Evolutionary conservation across 495 filamentous ascomycete species (phyloP), one percentile per base, ranked within the genome.

Genomic region (Neurospora discreta): DNA sequence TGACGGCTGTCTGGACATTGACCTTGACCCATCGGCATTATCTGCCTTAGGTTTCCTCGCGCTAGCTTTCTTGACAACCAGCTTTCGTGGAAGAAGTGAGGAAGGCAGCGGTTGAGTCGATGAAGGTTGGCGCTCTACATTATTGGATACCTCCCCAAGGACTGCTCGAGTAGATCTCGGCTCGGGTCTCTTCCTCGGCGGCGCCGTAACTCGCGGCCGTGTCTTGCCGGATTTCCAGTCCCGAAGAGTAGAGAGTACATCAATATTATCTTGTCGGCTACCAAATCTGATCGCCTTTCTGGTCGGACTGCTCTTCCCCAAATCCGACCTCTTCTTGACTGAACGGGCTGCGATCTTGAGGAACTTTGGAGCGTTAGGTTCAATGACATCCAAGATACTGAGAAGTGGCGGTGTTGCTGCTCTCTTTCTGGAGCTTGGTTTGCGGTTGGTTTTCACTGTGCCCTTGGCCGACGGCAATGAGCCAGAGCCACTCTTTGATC

Each of bases 151-250:
- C 69, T 81, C 76, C 46, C 74, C 74, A 41, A 81, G 73, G 2
- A 81, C 76, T 20, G 74, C 73, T 30, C 75, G 68, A 5, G 41
- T 68, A 18, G 39, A 71, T 71, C 75, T 52, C 18, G 18, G 42
- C 18, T 74, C 67, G 4, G 44, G 76, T 70, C 73, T 71, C 58
- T 75, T 78, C 30, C 73, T 69, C 40, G 71, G 75, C 23, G 75
- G 74, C 39, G 77, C 71, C 20, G 75, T 72, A 43, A 82, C 77
- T 58, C 77, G 82, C 68, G 87, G 87, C 26, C 77, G 80, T 67
- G 94, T 89, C 44, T 79, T 88, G 8, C 94, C 94, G 72, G 83
- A 85, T 76, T 88, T 90, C 95, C 95, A 99, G 71, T 91, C 86
- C 26, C 82, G 83, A 68, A 99, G 81, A 15, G 88, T 83, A 16